Conservation (phyloP, 352 stramenopile genomes). For the Globisporangium middletonii region DNA sequence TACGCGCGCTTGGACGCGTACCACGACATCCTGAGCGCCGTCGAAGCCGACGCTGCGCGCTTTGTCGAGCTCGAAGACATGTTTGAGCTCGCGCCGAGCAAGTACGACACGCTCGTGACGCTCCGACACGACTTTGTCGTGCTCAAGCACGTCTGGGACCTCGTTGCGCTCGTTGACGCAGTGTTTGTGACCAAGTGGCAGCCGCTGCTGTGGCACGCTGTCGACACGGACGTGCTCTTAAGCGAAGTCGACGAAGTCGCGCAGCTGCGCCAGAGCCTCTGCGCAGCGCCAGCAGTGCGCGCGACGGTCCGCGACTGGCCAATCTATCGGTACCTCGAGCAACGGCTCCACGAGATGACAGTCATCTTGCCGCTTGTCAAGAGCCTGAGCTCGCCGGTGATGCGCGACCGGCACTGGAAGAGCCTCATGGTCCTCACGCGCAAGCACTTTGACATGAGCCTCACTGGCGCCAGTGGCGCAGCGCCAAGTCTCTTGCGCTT, state of each 20-base stretch:
- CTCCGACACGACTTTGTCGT: conserved; percentile 85
- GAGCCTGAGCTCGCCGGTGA: conserved; percentile 82
- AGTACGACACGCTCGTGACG: conserved; percentile 72
- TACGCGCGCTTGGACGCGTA: conserved; percentile 88
- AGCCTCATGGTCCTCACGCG: conserved; percentile 78
- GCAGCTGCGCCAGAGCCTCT: conserved; percentile 39
- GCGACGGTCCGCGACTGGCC: conserved; percentile 86
- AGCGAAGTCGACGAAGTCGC: conserved; percentile 86
- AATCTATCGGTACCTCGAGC: conserved; percentile 89
- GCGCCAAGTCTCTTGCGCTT: conserved; percentile 50
- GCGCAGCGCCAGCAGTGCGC: conserved; percentile 31
- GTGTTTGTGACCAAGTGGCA: conserved; percentile 82
- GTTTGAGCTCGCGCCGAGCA: conserved; percentile 89
- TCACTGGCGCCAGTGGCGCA: conserved; percentile 1
- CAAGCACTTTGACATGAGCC: conserved; percentile 79
- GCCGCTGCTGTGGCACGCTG: conserved; percentile 79
- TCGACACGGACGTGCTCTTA: conserved; percentile 87
- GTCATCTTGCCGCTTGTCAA: conserved; percentile 89
- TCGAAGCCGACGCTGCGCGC: conserved; percentile 78
- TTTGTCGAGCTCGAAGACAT: conserved; percentile 93
- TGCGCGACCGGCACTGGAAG: conserved; percentile 89
- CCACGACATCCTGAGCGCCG: conserved; percentile 59
- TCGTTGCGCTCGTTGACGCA: conserved; percentile 83
- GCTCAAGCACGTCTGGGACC: conserved; percentile 92
- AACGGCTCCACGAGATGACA: conserved; percentile 90